These are phyloP conservation scores for Yarrowia sp. DNA, from an alignment of 805 yeast genomes.

Conservation along the genomic window DNA sequence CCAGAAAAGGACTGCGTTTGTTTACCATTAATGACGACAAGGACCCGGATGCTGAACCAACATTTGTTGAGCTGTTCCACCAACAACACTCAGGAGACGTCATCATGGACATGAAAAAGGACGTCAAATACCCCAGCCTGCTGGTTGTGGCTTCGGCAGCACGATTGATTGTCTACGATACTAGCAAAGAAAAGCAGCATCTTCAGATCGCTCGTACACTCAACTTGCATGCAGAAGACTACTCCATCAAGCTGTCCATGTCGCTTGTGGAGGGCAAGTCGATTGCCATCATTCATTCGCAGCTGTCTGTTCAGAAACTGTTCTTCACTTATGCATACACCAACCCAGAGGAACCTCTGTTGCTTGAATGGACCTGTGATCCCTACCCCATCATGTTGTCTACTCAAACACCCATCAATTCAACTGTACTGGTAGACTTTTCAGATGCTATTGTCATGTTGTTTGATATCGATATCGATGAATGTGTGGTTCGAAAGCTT, in stretches of 20 bases:
- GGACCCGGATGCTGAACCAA: not conserved
- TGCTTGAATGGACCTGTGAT: not conserved
- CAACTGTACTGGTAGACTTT: not conserved
- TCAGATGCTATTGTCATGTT: not conserved
- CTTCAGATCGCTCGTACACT: not conserved
- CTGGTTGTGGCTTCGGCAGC: not conserved
- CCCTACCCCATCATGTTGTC: not conserved
- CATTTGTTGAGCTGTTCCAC: not conserved
- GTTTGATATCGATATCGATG: slow-evolving; percentile 5
- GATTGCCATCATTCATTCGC: not conserved
- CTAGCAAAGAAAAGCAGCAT: not conserved
- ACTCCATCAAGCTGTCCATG: not conserved
- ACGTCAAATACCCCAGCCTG: not conserved
- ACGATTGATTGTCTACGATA: not conserved
- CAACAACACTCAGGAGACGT: not conserved
- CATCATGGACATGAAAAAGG: not conserved
- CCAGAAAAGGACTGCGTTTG: not conserved
- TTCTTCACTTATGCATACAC: not conserved
- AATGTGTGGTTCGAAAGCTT: not conserved
- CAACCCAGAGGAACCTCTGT: not conserved
- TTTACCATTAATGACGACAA: not conserved
- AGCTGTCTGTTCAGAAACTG: not conserved
- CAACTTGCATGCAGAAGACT: not conserved
- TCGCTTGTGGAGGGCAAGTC: not conserved
- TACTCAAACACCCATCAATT: slow-evolving; percentile 1